Percentiles rank a stretch among this genome's conserved stretches.
Evolutionary conservation across 805 yeast species (phyloP).

Genomic region (Yueomyces sp.): DNA sequence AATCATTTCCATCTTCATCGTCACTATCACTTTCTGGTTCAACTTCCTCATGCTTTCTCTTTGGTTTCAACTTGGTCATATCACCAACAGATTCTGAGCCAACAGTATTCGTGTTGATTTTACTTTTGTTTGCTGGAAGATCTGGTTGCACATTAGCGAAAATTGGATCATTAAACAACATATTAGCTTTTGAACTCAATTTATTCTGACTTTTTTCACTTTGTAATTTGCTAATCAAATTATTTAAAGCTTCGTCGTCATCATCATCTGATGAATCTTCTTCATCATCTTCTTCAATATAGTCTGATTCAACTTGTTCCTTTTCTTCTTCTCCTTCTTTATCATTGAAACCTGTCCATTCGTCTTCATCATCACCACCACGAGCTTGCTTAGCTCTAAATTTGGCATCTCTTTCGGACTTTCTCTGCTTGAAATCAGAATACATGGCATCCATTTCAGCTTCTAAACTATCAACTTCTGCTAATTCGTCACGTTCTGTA

Average conservation of each 20-base stretch:
- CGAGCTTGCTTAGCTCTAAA: constrained; percentile 57
- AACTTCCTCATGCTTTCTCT: constrained; percentile 8
- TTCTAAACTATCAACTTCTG: constrained; percentile 56
- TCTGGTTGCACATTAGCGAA: constrained; percentile 36
- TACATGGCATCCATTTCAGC: constrained; percentile 78
- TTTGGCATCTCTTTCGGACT: constrained; percentile 56
- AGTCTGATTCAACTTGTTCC: constrained; percentile 30
- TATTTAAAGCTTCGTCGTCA: constrained; percentile 57
- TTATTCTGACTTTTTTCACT: constrained; percentile 29
- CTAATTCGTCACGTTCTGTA: constrained; percentile 27
- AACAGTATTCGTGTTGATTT: constrained; percentile 2
- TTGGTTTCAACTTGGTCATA: constrained; percentile 5
- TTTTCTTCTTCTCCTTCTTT: constrained; percentile 24
- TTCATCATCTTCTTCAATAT: constrained; percentile 28
- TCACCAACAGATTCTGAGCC: constrained; percentile 13
- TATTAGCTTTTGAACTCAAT: constrained; percentile 29
- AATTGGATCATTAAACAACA: constrained; percentile 39
- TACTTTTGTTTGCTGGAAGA: constrained; percentile 10
- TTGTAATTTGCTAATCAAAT: constrained; percentile 42
- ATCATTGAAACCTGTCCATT: constrained; percentile 63
- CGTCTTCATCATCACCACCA: constrained; percentile 64
- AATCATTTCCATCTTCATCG: constrained; percentile 7
- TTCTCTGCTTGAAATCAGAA: constrained; percentile 48
- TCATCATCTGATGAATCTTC: constrained; percentile 43
- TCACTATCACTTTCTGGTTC: constrained; percentile 8